Evolutionary conservation across 192 early-diverging fungal genomes (phyloP).

Genomic region (Linnemannia zychae): DNA sequence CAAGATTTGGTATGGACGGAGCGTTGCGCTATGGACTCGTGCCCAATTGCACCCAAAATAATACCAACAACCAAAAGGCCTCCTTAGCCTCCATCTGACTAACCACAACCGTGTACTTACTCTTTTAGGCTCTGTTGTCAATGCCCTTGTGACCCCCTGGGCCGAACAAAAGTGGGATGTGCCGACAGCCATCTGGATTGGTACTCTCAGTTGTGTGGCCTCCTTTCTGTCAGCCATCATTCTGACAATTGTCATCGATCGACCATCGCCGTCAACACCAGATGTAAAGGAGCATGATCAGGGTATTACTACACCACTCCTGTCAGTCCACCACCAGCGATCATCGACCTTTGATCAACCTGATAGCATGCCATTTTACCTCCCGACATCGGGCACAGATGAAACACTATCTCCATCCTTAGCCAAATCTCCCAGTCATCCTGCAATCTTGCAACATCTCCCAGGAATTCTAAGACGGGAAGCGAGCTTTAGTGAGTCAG

Average conservation of each 20-base stretch:
- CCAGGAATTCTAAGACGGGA: slow-evolving; percentile 23
- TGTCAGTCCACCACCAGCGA: neutral
- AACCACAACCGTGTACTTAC: neutral
- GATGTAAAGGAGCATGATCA: slow-evolving; percentile 7
- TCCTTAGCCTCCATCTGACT: neutral
- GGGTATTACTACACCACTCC: slow-evolving; percentile 5
- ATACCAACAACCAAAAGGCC: neutral
- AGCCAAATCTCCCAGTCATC: neutral
- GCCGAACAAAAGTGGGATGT: slow-evolving; percentile 48
- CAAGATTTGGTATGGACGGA: slow-evolving; percentile 35
- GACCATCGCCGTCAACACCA: neutral
- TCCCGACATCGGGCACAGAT: neutral
- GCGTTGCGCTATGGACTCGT: neutral
- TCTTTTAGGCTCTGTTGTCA: slow-evolving; percentile 41
- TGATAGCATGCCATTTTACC: neutral
- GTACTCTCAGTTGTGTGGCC: slow-evolving; percentile 35
- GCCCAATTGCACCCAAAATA: neutral
- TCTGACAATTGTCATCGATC: slow-evolving; percentile 11
- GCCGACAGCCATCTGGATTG: slow-evolving; percentile 46
- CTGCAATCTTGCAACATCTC: slow-evolving; percentile 24
- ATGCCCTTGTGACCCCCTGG: slow-evolving; percentile 46
- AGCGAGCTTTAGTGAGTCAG: slow-evolving; percentile 23
- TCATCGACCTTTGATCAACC: neutral
- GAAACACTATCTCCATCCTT: neutral
- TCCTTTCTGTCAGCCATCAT: slow-evolving; percentile 38